Evolutionary conservation across 2,329 filamentous ascomycete genomes (phyloP), one percentile per base, ranked within the genome.

Genomic region (Epichloe baconii): DNA sequence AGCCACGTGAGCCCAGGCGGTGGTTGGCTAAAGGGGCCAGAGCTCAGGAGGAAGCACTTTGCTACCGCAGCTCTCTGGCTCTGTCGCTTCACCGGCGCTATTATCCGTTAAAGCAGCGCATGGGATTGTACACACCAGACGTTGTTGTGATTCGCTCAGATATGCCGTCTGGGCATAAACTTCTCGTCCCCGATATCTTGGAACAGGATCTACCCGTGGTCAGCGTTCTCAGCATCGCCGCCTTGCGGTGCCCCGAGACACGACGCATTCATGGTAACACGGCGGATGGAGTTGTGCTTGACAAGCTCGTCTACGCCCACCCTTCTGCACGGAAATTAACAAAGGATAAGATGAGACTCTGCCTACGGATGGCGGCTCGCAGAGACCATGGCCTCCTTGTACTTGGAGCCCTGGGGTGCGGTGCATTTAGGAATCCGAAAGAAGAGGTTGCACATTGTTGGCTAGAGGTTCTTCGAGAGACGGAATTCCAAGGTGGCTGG

Each of bases 1-100:
- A 84, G 78, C 48, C 71, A 77, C 45, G 57, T 63, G 3, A 63
- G 59, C 14, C 72, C 78, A 0, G 83, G 82, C n/a, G 83, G 83
- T 19, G 81, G 80, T 17, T 86, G 81, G 74, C 61, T 74, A 4
- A 72, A 71, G 38, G 83, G 83, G 71, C 79, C 50, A 64, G 77
- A 34, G 82, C 83, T 0, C 83, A 87, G 63, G 83, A 87, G 66
- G 83, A 87, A 67, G 75, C 77, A 3, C 71, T 87, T 6, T 86
- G 81, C 66, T 82, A 80, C 61, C 76, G 82, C 43, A 79, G 74
- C 44, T 76, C 77, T 0, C 71, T 82, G 7, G 72, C 64, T 31
- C 59, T 71, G 34, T 74, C 73, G 19, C 66, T 80, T 1, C 65
- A 71, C 52, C 56, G 60, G 21, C 55, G 61, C 15, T 75, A 74